phyloP scores from a whole-genome alignment of 371 early-diverging fungal species.

The Mortierella sp. region DNA sequence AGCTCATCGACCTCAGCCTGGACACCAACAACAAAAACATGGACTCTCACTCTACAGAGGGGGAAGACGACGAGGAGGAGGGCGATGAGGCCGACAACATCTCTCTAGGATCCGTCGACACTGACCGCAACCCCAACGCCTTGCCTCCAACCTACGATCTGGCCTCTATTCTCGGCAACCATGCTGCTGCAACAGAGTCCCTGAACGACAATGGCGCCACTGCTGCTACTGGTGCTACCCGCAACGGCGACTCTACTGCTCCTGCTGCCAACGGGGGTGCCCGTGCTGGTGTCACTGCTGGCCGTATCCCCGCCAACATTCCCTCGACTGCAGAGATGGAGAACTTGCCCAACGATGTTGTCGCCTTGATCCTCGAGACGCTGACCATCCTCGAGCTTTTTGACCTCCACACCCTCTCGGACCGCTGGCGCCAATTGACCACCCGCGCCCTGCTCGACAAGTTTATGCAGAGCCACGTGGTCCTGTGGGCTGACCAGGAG shows the following conservation, averaged over 20 bases:
- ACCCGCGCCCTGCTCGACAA: slow-evolving; percentile 53
- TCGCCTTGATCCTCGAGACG: slow-evolving; percentile 50
- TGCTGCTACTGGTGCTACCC: slow-evolving; percentile 4
- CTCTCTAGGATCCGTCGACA: slow-evolving; percentile 49
- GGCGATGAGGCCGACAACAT: slow-evolving; percentile 43
- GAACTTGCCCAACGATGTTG: slow-evolving; percentile 54
- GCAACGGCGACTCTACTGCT: not conserved
- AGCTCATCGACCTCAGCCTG: slow-evolving; percentile 33
- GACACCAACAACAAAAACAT: not conserved
- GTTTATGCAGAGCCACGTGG: slow-evolving; percentile 42
- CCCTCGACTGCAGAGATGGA: slow-evolving; percentile 57
- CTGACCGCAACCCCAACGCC: slow-evolving; percentile 32
- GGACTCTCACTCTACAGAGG: slow-evolving; percentile 23
- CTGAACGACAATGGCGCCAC: not conserved
- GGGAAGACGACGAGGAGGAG: slow-evolving; percentile 22
- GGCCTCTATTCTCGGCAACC: slow-evolving; percentile 37
- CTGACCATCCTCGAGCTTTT: slow-evolving; percentile 46
- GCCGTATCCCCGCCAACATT: slow-evolving; percentile 38
- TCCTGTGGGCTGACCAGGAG: slow-evolving; percentile 55
- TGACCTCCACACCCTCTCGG: slow-evolving; percentile 46
- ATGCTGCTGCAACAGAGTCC: slow-evolving; percentile 28
- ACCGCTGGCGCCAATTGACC: slow-evolving; percentile 53
- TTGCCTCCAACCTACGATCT: slow-evolving; percentile 55
- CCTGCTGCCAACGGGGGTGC: slow-evolving; percentile 3
- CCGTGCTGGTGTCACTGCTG: slow-evolving; percentile 2